A percentile compares a stretch with the other conserved stretches of the same genome.
Conservation (phyloP, 441 rosid species). For the Erodium texanum region DNA sequence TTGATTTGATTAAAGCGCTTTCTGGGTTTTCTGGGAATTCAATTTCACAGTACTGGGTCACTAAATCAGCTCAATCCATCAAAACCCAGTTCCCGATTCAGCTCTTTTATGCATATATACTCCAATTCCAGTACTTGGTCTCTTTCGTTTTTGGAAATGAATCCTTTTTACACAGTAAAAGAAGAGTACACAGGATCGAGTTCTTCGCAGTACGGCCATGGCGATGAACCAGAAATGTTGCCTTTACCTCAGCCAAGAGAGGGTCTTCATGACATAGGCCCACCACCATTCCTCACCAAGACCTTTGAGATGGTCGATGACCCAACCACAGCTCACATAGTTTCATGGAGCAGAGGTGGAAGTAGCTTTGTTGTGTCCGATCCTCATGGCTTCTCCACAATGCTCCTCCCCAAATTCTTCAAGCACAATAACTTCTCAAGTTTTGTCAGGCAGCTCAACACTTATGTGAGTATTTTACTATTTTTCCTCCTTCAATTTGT, state of each 20-base stretch:
- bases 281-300: conserved; percentile 57
- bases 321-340: conserved; percentile 33
- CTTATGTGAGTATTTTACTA: conserved; percentile 37
- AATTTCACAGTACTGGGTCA: no score
- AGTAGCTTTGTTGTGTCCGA: conserved; percentile 55
- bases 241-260: conserved; percentile 60
- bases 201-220: conserved; percentile 9
- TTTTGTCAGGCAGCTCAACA: conserved; percentile 64
- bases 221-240: conserved; percentile 11
- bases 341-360: conserved; percentile 52
- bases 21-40: background rate
- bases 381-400: conserved; percentile 37
- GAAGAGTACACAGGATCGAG: conserved; percentile 34
- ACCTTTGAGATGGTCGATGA: conserved; percentile 55
- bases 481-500: background rate
- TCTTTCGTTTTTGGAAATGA: conserved; percentile 22
- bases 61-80: background rate
- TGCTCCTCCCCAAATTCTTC: conserved; percentile 46
- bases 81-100: background rate
- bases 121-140: background rate
- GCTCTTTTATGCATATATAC: background rate
- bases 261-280: conserved; percentile 66
- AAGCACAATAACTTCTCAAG: conserved; percentile 71
- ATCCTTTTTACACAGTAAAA: conserved; percentile 30
- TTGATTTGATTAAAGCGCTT: background rate